Evolutionary conservation across 2,329 filamentous ascomycete genomes (phyloP).

Genomic region (Ophiostoma tasmaniense): DNA sequence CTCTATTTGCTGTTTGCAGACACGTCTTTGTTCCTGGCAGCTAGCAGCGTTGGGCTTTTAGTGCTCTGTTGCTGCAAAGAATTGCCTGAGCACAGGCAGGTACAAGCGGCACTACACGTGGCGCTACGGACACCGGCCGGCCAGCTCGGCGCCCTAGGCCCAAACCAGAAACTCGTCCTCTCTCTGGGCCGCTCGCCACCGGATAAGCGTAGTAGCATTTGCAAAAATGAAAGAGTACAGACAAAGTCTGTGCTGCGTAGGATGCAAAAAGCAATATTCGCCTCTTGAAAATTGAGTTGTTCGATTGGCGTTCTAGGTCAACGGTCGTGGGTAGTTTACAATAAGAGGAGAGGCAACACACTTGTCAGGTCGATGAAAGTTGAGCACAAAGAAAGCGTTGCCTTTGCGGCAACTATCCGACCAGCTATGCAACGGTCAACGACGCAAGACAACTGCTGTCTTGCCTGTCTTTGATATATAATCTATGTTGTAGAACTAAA

Average conservation of each 20-base stretch:
- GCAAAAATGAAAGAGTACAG: too few relatives aligned
- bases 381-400: not conserved
- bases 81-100: too few relatives aligned
- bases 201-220: not conserved
- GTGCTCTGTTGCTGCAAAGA: too few relatives aligned
- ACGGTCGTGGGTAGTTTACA: not conserved
- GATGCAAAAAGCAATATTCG: not conserved
- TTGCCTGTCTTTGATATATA: too few relatives aligned
- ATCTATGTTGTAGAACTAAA: too few relatives aligned
- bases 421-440: not conserved
- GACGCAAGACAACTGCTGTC: not conserved
- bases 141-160: not conserved
- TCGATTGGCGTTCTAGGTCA: not conserved
- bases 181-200: not conserved
- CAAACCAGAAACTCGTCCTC: not conserved
- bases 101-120: conserved; percentile 7
- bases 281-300: not conserved
- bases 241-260: too few relatives aligned
- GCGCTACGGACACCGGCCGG: conserved; percentile 7
- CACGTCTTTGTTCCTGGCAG: not conserved
- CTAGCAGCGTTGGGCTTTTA: not conserved
- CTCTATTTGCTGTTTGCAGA: not conserved
- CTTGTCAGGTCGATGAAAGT: too few relatives aligned
- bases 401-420: not conserved
- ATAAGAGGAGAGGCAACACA: not conserved